phyloP scores from a whole-genome alignment of 2,329 filamentous ascomycete species.

The Didymella arachidicola region DNA sequence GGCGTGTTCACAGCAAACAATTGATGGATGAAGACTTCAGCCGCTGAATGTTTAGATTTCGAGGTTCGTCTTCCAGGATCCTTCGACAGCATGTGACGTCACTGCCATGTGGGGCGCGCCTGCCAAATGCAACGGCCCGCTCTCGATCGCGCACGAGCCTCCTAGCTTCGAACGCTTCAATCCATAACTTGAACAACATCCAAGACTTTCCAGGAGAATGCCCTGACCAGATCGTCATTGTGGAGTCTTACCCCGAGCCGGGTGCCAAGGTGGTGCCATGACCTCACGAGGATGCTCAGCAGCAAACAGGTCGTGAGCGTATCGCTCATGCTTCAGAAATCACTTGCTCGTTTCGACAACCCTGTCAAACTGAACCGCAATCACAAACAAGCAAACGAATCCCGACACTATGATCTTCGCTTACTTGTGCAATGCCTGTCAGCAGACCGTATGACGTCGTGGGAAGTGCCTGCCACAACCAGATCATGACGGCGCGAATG shows the following conservation, averaged over 20 bases:
- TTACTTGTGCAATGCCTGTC: conserved; percentile 7
- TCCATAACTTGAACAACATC: conserved; percentile 7
- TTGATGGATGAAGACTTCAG: neutral
- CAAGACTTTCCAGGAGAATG: neutral
- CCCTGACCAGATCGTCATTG: no score
- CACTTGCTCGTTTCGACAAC: conserved; percentile 8
- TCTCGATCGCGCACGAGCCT: conserved; percentile 12
- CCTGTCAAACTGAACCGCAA: conserved; percentile 14
- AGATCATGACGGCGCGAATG: conserved; percentile 3
- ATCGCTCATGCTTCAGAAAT: neutral
- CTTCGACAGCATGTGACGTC: conserved; percentile 26
- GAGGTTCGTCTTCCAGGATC: neutral
- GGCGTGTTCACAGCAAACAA: neutral
- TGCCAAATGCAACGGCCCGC: conserved; percentile 27
- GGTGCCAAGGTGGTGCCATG: conserved; percentile 1
- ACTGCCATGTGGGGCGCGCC: conserved; percentile 23
- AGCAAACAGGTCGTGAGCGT: conserved; percentile 14
- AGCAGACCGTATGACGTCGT: conserved; percentile 17
- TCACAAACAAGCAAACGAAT: conserved; percentile 6
- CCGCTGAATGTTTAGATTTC: neutral
- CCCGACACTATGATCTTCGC: conserved; percentile 4
- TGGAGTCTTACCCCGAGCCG: neutral
- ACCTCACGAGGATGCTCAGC: neutral
- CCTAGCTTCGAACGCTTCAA: conserved; percentile 14
- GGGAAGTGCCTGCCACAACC: conserved; percentile 2